These are phyloP conservation scores for Sphaceloma murrayae DNA, from an alignment of 2,329 filamentous ascomycete genomes.

Conservation along the genomic window DNA sequence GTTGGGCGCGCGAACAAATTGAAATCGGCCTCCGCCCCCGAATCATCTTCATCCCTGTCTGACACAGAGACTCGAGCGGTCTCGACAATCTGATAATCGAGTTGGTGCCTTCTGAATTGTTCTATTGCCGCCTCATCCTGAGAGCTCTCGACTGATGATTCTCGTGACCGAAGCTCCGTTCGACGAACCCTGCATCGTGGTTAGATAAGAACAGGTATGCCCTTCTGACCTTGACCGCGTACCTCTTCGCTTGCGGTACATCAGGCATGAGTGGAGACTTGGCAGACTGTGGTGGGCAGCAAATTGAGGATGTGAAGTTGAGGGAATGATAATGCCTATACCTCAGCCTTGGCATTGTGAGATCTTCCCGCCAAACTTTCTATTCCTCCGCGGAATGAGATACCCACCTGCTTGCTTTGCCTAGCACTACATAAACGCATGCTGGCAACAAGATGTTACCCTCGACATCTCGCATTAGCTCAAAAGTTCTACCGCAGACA, in stretches of 20 bases:
- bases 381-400: neutral
- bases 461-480: neutral
- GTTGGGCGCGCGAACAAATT: slow-evolving; percentile 23
- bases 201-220: no score
- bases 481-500: no score
- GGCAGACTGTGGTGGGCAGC: no score
- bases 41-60: slow-evolving; percentile 18
- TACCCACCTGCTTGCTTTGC: no score
- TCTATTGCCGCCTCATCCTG: slow-evolving; percentile 9
- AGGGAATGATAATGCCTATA: neutral
- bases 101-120: slow-evolving; percentile 1
- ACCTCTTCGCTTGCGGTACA: slow-evolving; percentile 11
- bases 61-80: neutral
- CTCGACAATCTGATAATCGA: slow-evolving; percentile 12
- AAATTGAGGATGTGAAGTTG: no score
- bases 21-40: slow-evolving; percentile 25
- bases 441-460: slow-evolving; percentile 2
- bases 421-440: neutral
- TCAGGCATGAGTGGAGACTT: slow-evolving; percentile 14
- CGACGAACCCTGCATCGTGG: slow-evolving; percentile 5
- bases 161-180: slow-evolving; percentile 5
- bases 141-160: slow-evolving; percentile 4
- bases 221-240: no score
- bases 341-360: slow-evolving; percentile 7
- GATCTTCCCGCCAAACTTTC: neutral